phyloP scores from a whole-genome alignment of 148 eudicot genomes.

The Persicaria tinctoria region DNA sequence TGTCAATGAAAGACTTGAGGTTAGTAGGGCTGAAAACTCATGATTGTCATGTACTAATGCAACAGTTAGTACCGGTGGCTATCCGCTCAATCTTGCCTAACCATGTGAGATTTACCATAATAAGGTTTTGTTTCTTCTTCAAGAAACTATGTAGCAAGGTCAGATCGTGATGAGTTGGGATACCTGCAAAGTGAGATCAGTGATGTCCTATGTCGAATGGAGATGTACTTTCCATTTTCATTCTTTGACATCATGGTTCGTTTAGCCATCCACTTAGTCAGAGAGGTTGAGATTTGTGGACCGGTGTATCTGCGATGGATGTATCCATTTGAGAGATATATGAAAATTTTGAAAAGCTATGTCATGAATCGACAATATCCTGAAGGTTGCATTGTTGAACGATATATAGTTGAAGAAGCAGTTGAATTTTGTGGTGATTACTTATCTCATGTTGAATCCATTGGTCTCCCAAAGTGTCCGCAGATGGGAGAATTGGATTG shows the following conservation, averaged over 20 bases:
- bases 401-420: background rate
- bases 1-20: too few relatives aligned
- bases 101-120: too few relatives aligned
- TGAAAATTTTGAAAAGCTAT: background rate
- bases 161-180: too few relatives aligned
- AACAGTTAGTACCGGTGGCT: too few relatives aligned
- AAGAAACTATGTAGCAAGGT: too few relatives aligned
- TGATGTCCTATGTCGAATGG: too few relatives aligned
- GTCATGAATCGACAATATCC: constrained; percentile 1
- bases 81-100: too few relatives aligned
- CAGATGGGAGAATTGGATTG: background rate
- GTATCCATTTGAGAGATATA: constrained; percentile 2
- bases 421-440: background rate
- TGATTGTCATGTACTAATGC: too few relatives aligned
- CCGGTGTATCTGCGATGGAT: background rate
- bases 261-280: background rate
- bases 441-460: background rate
- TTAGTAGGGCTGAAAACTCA: too few relatives aligned
- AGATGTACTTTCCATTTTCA: too few relatives aligned
- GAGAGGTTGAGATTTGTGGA: background rate
- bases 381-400: background rate
- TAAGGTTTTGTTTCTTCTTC: too few relatives aligned
- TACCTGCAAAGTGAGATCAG: too few relatives aligned
- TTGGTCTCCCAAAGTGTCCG: background rate
- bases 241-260: constrained; percentile 5